Evolutionary conservation across 495 filamentous ascomycete species (phyloP), one percentile per base, ranked within the genome.

Genomic region (Neurospora sp.): DNA sequence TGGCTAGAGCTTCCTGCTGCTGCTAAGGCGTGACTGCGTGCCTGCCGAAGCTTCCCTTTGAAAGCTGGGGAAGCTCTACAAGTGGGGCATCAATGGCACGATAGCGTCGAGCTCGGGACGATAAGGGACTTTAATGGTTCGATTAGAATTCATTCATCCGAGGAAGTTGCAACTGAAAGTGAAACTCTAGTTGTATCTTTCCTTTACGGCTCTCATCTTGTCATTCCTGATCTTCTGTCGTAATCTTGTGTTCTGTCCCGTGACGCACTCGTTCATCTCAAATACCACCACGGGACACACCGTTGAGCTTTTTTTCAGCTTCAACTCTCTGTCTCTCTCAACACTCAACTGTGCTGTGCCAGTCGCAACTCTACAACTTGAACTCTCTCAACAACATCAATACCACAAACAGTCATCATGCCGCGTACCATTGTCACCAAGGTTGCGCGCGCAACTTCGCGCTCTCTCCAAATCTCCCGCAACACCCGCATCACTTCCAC

Each of bases 331-430:
- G 27, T 71, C 22, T 40, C 38, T 68, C 48, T 44, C 22, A 27
- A 42, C 31, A 40, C 48, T 27, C 4, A 65, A 61, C 22, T 31
- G 53, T 0, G 20, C 22, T 31, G 53, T 0, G 20, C 53, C 53
- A 70, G 27, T 35, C 20, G 9, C 40, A 39, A 20, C 0, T 38
- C 14, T 14, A 4, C 53, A 11, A 10, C 42, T 48, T 48, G 46
- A 59, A 35, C 37, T 68, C 20, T 31, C 9, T 0, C 9, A 44
- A 39, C 18, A 44, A 6, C 31, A 41, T 12, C 12, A 37, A 11
- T 20, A 70, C 38, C 71, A 68, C n/a, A 1, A 11, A n/a, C 71
- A 20, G 8, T 35, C 68, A 78, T 46, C 68, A 84, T 82, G 81
- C 71, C 74, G 12, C 81, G 81, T 59, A 35, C 76, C 4, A 71